Conservation (phyloP, 2,329 filamentous ascomycete species). For the Pleurostoma richardsiae region DNA sequence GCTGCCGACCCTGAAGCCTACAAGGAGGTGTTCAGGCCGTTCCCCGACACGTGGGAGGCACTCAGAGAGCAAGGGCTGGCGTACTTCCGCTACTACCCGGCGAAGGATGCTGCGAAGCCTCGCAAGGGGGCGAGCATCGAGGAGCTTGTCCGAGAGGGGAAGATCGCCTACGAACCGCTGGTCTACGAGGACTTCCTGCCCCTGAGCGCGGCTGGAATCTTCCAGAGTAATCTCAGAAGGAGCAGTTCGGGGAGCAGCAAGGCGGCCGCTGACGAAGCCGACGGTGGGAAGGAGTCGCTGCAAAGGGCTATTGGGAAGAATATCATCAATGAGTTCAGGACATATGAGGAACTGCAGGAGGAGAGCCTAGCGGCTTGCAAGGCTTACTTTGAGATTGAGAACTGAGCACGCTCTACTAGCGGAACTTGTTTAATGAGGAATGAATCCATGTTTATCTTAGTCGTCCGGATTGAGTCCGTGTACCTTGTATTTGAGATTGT, state of each 20-base stretch:
- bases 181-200: slow-evolving; percentile 52
- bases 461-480: no score
- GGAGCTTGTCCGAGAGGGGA: slow-evolving; percentile 21
- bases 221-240: slow-evolving; percentile 7
- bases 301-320: slow-evolving; percentile 1
- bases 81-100: slow-evolving; percentile 28
- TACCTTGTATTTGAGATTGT: no score
- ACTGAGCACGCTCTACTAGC: no score
- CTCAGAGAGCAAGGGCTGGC: slow-evolving; percentile 28
- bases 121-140: slow-evolving; percentile 11
- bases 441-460: no score
- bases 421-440: no score
- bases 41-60: slow-evolving; percentile 34
- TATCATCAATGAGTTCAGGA: slow-evolving; percentile 4
- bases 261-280: not conserved
- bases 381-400: no score
- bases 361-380: not conserved
- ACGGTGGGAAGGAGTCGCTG: slow-evolving; percentile 2
- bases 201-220: slow-evolving; percentile 44
- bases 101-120: not conserved
- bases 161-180: slow-evolving; percentile 33
- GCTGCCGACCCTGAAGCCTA: not conserved
- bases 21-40: slow-evolving; percentile 23
- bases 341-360: slow-evolving; percentile 3
- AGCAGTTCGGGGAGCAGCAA: not conserved